phyloP scores from a whole-genome alignment of 305 asterid genomes.

The Solanum hybrid region DNA sequence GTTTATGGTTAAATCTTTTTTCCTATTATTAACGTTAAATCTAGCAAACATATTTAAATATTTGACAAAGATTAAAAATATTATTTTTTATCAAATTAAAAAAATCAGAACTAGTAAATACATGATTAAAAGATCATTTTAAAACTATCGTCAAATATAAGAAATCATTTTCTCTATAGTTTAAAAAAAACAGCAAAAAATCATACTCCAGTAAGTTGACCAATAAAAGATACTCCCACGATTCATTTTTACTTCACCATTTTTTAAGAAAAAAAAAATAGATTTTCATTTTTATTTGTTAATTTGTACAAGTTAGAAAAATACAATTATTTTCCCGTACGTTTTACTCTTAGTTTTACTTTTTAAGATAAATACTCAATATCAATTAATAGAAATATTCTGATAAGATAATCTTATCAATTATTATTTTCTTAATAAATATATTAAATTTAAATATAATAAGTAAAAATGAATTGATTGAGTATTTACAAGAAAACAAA shows the following conservation, averaged over 20 bases:
- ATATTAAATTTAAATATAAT: no score
- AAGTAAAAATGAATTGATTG: neutral
- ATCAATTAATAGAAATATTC: no score
- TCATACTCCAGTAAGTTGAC: neutral
- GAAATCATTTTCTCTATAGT: neutral
- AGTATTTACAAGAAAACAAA: neutral
- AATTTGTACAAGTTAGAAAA: neutral
- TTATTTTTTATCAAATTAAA: neutral
- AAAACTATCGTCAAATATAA: neutral
- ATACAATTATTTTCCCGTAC: neutral
- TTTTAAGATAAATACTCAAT: neutral
- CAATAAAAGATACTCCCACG: neutral
- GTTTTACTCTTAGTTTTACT: neutral
- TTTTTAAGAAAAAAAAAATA: no score
- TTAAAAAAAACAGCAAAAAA: neutral
- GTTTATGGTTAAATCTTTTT: neutral
- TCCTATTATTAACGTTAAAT: neutral
- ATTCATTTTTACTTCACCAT: neutral
- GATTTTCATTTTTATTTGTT: neutral
- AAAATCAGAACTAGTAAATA: neutral
- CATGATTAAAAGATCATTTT: neutral
- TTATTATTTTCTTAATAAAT: no score
- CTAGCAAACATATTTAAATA: neutral
- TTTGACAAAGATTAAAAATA: no score
- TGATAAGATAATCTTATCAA: no score